Base-by-base conservation (phyloP, 2,329 filamentous ascomycete species). In the Akanthomyces dipterigenus region DNA sequence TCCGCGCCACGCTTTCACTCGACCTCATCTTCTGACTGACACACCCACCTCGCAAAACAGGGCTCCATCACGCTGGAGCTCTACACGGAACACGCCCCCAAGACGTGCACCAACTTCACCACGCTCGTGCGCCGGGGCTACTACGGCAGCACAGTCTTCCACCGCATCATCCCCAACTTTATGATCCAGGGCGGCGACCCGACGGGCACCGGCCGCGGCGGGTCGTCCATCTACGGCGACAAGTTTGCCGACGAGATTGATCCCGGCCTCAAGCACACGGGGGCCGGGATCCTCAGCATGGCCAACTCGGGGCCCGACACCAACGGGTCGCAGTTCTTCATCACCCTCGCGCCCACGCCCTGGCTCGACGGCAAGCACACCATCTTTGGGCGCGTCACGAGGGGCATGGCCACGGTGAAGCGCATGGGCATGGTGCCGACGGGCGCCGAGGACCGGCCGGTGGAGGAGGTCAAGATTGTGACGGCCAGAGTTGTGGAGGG, bases 331-430 rank as follows among this genome's bases (percentile, higher is more conserved):
- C 95, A 98, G 76, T 99, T 98, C 76, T 98, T 98, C 73, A 87
- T 99, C 67, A 98, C 95, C 0, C 81, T 98, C 38, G 93, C 92
- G 8, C 93, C 93, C 5, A 93, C 95, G 18, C 95, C 95, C 0
- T 98, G 93, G 93, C 77, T 99, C 63, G 95, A 99, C 75, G 92
- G 93, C 24, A 97, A 96, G 75, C 93, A 99, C 74, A 96, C 93
- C 12, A 96, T 99, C 67, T 99, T 99, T 72, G 95, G 95, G 1
- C 80, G 93, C 59, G 92, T 99, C 43, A 93, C 89, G 78, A 84
- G 77, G 60, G 95, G 95, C 0, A 85, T 98, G 82, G 80, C 83
- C 61, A 81, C 93, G n/a, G 87, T 98, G 31, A 88, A 91, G 78
- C 83, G 91, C 66, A 90, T 99, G 85, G 95, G 93, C 0, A 73